Evolutionary conservation across 1,284 basidiomycete genomes (phyloP).

Genomic region (Prillingera fragicola): DNA sequence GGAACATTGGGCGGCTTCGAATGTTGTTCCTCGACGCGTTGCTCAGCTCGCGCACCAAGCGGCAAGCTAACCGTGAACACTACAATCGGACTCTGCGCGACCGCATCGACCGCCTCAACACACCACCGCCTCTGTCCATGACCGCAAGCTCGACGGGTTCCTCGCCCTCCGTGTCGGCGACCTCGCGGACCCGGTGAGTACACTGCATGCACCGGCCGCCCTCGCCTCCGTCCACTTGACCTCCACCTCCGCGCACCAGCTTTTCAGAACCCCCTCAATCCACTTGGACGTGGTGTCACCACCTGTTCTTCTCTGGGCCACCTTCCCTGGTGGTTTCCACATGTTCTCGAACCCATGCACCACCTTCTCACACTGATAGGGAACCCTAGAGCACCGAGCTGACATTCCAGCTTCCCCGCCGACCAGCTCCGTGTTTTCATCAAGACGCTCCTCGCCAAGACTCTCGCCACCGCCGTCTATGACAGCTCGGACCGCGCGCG

Average conservation of each 20-base stretch:
- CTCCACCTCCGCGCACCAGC: neutral
- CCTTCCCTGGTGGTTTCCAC: neutral
- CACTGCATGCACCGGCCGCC: neutral
- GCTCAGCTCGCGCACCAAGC: neutral
- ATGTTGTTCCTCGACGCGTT: constrained; percentile 4
- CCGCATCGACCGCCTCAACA: constrained; percentile 6
- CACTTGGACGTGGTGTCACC: too few species aligned
- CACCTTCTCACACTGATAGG: neutral
- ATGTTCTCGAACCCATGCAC: neutral
- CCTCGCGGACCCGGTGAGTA: constrained; percentile 9
- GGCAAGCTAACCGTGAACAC: constrained; percentile 3
- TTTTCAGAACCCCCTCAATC: neutral
- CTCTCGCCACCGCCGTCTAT: constrained; percentile 23
- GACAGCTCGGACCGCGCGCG: constrained; percentile 27
- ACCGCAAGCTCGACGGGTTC: neutral
- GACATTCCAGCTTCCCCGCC: constrained; percentile 24
- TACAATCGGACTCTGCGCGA: constrained; percentile 10
- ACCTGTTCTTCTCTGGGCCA: neutral
- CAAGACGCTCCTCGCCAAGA: constrained; percentile 27
- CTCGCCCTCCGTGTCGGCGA: neutral
- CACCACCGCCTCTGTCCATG: neutral
- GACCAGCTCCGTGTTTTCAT: constrained; percentile 36
- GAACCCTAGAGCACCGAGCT: neutral
- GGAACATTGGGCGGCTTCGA: too few species aligned
- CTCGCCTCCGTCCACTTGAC: neutral